A percentile compares a stretch with the other conserved stretches of the same genome.
Conservation (phyloP, 148 eudicot genomes). For the Heliamphora exappendiculata region DNA sequence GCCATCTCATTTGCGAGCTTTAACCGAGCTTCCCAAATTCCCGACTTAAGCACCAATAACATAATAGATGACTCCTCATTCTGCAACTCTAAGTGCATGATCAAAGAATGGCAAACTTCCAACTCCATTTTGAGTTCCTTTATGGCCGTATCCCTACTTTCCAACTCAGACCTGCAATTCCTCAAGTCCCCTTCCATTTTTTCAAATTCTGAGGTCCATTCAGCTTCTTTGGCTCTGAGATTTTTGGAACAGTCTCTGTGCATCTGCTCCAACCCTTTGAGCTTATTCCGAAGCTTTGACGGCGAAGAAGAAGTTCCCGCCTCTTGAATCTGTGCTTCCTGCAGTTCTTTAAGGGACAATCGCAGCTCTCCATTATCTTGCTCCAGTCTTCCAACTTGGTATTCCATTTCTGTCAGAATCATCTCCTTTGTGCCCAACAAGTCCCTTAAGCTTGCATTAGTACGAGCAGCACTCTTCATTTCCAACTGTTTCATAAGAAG, state of each 20-base stretch:
- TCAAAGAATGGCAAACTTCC: slow-evolving; percentile 37
- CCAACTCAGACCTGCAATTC: slow-evolving; percentile 24
- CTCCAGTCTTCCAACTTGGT: slow-evolving; percentile 49
- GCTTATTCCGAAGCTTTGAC: slow-evolving; percentile 58
- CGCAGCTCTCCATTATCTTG: slow-evolving; percentile 54
- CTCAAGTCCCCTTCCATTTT: slow-evolving; percentile 39
- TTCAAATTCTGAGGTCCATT: slow-evolving; percentile 42
- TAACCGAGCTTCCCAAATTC: slow-evolving; percentile 23
- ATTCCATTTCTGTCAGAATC: slow-evolving; percentile 52
- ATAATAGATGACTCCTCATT: slow-evolving; percentile 62
- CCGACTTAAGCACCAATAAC: slow-evolving; percentile 45
- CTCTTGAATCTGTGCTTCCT: slow-evolving; percentile 71
- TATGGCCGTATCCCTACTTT: slow-evolving; percentile 35
- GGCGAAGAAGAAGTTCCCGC: slow-evolving; percentile 46
- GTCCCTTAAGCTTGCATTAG: slow-evolving; percentile 37
- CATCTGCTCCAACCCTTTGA: slow-evolving; percentile 55
- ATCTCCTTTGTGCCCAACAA: slow-evolving; percentile 51
- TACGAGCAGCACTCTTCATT: slow-evolving; percentile 24
- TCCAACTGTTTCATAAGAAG: slow-evolving; percentile 41
- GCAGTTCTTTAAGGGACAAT: slow-evolving; percentile 55
- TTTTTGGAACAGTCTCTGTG: slow-evolving; percentile 56
- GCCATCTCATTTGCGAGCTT: slow-evolving; percentile 10
- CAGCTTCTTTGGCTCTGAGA: slow-evolving; percentile 54
- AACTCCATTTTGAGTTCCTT: slow-evolving; percentile 41
- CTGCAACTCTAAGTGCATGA: slow-evolving; percentile 47